Evolutionary conservation across 257 asterid species (phyloP), one percentile per base, ranked within the genome.

Genomic region (Ilex aquifolium): DNA sequence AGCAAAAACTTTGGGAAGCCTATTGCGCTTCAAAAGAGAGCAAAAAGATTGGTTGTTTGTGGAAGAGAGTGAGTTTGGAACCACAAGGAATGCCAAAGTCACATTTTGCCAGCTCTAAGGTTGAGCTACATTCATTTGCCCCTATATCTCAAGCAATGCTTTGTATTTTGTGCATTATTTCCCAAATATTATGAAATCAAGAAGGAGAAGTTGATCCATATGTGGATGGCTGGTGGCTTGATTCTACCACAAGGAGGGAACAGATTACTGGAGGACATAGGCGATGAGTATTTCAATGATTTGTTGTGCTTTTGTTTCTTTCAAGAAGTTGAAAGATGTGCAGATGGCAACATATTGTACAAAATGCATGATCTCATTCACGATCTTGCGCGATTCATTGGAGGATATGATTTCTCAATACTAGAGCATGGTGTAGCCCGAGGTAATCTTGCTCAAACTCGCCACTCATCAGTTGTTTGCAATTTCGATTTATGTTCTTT

Each of bases 161-260:
- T 64, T 56, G 55, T 46, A 30, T 73, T 52, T 42, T 68, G 78
- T 60, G 56, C 79, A 13, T 27, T 74, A 39, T 69, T 68, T 36
- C 72, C 72, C 27, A 69, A 74, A 50, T 56, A 69, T 31, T 50
- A 56, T 46, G 57, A 63, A 56, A 64, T 74, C 31, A 27, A 46
- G 11, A 66, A 60, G 58, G 75, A 65, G 7, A 62, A 74, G 30
- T 16, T 64, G 49, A 69, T 74, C 21, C 44, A 32, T 7, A 40
- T 60, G 13, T 74, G 78, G 79, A 69, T 74, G 65, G 64, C 79
- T n/a, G 65, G 64, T 60, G 71, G 75, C 16, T 64, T 63, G 60
- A 50, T 65, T 32, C 31, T 16, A 39, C 49, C 68, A 56, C 12
- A 29, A 46, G 65, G 57, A 48, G 55, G 57, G 15, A 49, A 61